These are phyloP conservation scores for Suillus placidus DNA, from an alignment of 768 basidiomycete genomes.

Conservation along the genomic window DNA sequence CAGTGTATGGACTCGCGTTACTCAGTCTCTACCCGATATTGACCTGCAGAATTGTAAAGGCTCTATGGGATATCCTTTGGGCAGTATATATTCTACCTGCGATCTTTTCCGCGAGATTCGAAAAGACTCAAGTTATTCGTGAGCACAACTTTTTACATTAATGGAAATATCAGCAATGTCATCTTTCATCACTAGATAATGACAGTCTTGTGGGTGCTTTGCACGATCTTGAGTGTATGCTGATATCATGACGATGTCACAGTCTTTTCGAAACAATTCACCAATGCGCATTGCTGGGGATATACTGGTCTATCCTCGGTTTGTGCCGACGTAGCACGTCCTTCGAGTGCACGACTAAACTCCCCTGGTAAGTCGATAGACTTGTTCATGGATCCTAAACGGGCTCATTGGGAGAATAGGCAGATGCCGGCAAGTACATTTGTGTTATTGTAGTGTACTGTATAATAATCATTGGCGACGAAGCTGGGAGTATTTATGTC, in stretches of 20 bases:
- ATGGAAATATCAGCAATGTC: background rate
- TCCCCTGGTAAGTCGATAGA: background rate
- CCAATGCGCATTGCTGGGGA: background rate
- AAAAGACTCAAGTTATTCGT: conserved; percentile 18
- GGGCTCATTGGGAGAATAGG: background rate
- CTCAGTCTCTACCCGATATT: background rate
- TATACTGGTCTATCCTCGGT: background rate
- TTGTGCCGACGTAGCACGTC: conserved; percentile 3
- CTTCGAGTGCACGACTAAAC: background rate
- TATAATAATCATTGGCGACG: background rate
- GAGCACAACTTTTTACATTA: conserved; percentile 2
- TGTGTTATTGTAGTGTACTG: background rate
- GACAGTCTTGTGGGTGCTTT: background rate
- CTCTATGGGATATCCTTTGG: conserved; percentile 22
- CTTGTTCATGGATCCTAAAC: background rate
- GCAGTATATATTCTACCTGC: conserved; percentile 22
- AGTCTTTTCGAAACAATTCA: background rate
- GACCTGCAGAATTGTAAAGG: conserved; percentile 3
- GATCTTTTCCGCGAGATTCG: conserved; percentile 21
- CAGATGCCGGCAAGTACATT: background rate
- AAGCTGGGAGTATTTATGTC: background rate
- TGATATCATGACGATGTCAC: background rate
- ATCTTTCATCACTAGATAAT: background rate
- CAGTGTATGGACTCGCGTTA: conserved; percentile 14
- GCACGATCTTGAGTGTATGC: background rate